Evolutionary conservation across 768 basidiomycete species (phyloP).

Genomic region (Ramaria sp.): DNA sequence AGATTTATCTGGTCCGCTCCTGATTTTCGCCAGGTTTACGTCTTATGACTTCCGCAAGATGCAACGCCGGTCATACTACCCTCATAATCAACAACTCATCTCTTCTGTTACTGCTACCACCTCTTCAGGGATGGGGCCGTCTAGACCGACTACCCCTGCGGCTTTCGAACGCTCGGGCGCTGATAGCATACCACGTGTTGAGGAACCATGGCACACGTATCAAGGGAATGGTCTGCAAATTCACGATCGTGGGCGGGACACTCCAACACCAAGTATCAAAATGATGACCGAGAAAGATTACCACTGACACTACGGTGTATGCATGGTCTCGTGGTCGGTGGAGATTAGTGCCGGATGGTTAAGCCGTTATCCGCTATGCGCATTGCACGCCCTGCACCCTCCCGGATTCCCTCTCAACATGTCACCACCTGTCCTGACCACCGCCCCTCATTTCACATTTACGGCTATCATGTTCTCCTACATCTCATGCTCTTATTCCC

Average conservation of each 20-base stretch:
- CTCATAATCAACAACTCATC: slow-evolving; percentile 58
- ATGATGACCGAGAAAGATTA: slow-evolving; percentile 9
- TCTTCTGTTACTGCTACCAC: slow-evolving; percentile 64
- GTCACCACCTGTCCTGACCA: not conserved
- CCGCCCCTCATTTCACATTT: not conserved
- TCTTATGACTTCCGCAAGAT: slow-evolving; percentile 89
- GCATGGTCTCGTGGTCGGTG: not conserved
- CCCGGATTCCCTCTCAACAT: not conserved
- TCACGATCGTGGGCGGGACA: not conserved
- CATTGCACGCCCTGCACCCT: not conserved
- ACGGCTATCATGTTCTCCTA: not conserved
- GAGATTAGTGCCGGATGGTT: not conserved
- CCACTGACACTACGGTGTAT: not conserved
- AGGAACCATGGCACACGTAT: slow-evolving; percentile 3
- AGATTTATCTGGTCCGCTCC: not conserved
- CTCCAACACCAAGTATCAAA: slow-evolving; percentile 2
- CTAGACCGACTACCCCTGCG: slow-evolving; percentile 61
- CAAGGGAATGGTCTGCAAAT: not conserved
- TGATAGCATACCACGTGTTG: not conserved
- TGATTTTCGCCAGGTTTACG: slow-evolving; percentile 21
- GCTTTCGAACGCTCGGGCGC: slow-evolving; percentile 12
- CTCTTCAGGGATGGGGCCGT: slow-evolving; percentile 59
- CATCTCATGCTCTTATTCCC: not conserved
- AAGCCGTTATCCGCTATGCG: not conserved
- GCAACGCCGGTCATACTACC: slow-evolving; percentile 86